These are phyloP conservation scores for Coemansia sp. DNA, from an alignment of 192 early-diverging fungal genomes.

Conservation along the genomic window DNA sequence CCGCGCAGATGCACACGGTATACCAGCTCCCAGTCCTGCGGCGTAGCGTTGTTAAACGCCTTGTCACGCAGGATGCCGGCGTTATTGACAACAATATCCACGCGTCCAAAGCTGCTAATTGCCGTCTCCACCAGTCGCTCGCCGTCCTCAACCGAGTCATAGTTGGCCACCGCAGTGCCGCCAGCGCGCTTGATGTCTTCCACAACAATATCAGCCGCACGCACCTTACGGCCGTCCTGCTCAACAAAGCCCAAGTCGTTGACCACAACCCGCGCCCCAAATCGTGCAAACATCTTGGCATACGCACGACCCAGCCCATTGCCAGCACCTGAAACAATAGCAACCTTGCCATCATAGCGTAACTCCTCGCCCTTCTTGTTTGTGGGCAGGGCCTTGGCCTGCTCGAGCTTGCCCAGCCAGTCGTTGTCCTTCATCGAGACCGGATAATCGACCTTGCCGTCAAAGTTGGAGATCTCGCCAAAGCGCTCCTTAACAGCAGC, in stretches of 20 bases:
- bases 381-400: constrained; percentile 64
- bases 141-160: constrained; percentile 96
- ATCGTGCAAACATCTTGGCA: constrained; percentile 78
- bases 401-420: constrained; percentile 75
- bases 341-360: constrained; percentile 78
- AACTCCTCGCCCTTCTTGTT: constrained; percentile 62
- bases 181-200: constrained; percentile 76
- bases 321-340: constrained; percentile 89
- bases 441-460: constrained; percentile 66
- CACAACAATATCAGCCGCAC: constrained; percentile 75
- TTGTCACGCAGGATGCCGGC: constrained; percentile 97
- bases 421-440: constrained; percentile 74
- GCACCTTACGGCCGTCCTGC: constrained; percentile 40
- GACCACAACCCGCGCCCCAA: constrained; percentile 88
- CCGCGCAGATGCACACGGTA: constrained; percentile 88
- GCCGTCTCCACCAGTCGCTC: constrained; percentile 92
- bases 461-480: constrained; percentile 74
- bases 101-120: constrained; percentile 74
- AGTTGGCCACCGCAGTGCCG: constrained; percentile 87
- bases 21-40: constrained; percentile 93
- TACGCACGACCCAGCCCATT: constrained; percentile 89
- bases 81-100: constrained; percentile 92
- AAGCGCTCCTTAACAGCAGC: constrained; percentile 76
- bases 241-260: constrained; percentile 80
- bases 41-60: constrained; percentile 87